Percentiles rank a stretch among this genome's conserved stretches.
Conservation (phyloP, 2,329 filamentous ascomycete genomes). For the Ophiocordyceps camponoti-floridani region DNA sequence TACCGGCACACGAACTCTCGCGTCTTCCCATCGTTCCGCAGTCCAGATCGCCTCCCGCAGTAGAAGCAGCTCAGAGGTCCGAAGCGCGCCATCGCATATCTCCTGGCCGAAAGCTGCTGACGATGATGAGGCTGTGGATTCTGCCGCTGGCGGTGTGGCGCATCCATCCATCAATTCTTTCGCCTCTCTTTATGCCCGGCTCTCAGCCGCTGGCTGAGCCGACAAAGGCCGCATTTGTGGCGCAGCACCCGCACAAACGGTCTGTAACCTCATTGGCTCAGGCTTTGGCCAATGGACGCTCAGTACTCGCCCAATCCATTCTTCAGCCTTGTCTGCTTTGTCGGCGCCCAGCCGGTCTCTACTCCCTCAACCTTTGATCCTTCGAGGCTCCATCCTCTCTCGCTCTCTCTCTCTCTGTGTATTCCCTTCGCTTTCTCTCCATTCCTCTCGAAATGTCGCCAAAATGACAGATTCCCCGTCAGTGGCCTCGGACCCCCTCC, state of each 20-base stretch:
- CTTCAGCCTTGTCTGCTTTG: no score
- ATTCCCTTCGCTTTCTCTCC: no score
- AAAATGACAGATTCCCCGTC: constrained; percentile 8
- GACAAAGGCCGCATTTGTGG: background rate
- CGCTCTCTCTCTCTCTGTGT: no score
- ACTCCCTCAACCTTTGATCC: no score
- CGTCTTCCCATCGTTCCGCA: constrained; percentile 36
- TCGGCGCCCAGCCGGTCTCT: no score
- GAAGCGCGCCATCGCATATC: constrained; percentile 21
- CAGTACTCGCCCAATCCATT: background rate
- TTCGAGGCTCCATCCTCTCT: no score
- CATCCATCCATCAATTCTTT: background rate
- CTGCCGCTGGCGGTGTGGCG: background rate
- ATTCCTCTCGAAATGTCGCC: background rate
- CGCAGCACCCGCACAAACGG: background rate
- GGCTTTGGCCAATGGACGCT: no score
- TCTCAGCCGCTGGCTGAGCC: background rate
- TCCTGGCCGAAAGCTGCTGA: background rate
- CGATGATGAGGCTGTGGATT: background rate
- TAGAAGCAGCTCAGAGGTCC: constrained; percentile 58
- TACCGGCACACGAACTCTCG: constrained; percentile 54
- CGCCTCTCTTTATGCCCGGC: no score
- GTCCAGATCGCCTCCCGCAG: constrained; percentile 51
- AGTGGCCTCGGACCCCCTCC: constrained; percentile 27
- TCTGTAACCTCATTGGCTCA: background rate